Evolutionary conservation across 345 rosid species (phyloP).

Genomic region (Camelina neglecta): DNA sequence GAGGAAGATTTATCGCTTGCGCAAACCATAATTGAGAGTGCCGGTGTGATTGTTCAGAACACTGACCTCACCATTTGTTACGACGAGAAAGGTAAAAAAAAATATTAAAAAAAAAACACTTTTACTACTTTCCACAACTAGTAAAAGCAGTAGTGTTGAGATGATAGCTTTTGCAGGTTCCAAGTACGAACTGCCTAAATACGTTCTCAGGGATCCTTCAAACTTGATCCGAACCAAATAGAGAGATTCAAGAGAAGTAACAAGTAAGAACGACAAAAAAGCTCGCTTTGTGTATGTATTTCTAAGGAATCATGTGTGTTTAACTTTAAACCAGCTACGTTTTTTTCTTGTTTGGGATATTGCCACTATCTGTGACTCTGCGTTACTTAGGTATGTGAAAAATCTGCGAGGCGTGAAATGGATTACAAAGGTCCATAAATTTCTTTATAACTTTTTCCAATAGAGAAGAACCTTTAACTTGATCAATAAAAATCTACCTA

Average conservation of each 20-base stretch:
- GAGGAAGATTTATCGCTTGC: conserved; percentile 66
- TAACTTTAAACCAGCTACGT: background rate
- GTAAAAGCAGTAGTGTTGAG: conserved; percentile 7
- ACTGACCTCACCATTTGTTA: conserved; percentile 80
- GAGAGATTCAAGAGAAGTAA: conserved; percentile 28
- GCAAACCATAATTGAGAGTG: conserved; percentile 78
- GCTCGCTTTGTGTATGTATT: conserved; percentile 21
- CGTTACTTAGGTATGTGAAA: background rate
- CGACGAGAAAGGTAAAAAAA: conserved; percentile 72
- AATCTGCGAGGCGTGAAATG: conserved; percentile 8
- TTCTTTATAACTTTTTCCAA: background rate
- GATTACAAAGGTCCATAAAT: conserved; percentile 11
- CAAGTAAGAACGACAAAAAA: conserved; percentile 28
- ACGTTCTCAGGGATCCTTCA: conserved; percentile 88
- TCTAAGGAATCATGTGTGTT: conserved; percentile 20
- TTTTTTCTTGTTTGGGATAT: background rate
- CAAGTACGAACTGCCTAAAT: conserved; percentile 88
- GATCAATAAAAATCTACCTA: background rate
- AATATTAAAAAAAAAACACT: background rate
- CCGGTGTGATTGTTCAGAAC: conserved; percentile 75
- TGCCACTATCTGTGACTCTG: background rate
- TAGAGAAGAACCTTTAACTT: conserved; percentile 10
- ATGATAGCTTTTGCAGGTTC: conserved; percentile 61
- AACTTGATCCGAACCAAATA: conserved; percentile 62
- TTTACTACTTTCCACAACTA: background rate